Percentiles rank a stretch among this genome's conserved stretches.
Conservation (phyloP, 352 stramenopile genomes). For the Phytophthora ramorum region DNA sequence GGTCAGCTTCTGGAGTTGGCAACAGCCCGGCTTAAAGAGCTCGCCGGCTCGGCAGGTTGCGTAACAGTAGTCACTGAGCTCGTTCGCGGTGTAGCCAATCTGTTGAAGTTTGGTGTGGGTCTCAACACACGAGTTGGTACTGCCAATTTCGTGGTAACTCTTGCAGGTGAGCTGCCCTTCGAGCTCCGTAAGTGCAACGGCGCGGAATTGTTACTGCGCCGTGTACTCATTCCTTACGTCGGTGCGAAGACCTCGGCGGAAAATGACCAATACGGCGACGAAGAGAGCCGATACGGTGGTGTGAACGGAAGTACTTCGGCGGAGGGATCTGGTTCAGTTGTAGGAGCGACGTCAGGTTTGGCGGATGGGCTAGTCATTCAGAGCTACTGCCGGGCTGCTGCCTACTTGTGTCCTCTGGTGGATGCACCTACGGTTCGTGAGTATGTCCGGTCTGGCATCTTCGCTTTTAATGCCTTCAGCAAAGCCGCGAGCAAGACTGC, state of each 20-base stretch:
- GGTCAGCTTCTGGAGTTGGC: constrained; percentile 73
- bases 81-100: constrained; percentile 49
- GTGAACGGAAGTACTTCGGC: constrained; percentile 9
- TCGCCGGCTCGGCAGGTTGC: constrained; percentile 47
- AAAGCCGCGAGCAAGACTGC: constrained; percentile 8
- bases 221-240: constrained; percentile 70
- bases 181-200: constrained; percentile 76
- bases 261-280: constrained; percentile 77
- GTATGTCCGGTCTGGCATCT: constrained; percentile 80
- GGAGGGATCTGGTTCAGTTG: constrained; percentile 12
- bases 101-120: constrained; percentile 80
- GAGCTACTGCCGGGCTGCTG: constrained; percentile 75
- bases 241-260: constrained; percentile 60
- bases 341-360: constrained; percentile 40
- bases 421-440: constrained; percentile 48
- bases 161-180: constrained; percentile 70
- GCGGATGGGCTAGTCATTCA: constrained; percentile 71
- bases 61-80: constrained; percentile 63
- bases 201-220: constrained; percentile 58
- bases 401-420: constrained; percentile 73
- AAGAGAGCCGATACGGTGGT: constrained; percentile 61
- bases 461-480: constrained; percentile 46
- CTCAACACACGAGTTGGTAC: constrained; percentile 84
- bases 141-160: constrained; percentile 78
- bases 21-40: constrained; percentile 62